Percentiles rank a stretch among this genome's conserved stretches.
Evolutionary conservation across 169 alveolate species (phyloP).

Genomic region (Toxoplasma gondii): DNA sequence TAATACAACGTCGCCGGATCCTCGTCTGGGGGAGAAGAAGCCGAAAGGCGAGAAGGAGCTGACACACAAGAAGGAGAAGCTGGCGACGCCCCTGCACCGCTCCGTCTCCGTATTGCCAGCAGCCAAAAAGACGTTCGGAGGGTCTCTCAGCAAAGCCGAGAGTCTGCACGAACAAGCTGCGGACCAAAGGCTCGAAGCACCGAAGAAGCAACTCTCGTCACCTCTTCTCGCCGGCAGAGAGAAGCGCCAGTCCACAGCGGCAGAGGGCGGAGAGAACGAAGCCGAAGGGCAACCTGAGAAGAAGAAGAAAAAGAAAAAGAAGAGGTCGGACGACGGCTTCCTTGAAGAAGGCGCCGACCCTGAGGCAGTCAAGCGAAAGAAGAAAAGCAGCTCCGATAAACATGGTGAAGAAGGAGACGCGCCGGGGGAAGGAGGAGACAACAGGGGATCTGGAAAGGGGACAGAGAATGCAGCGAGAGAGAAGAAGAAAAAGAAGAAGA

Average conservation of each 20-base stretch:
- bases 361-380: no score
- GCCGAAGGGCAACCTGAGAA: neutral
- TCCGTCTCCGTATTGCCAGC: neutral
- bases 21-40: neutral
- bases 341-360: no score
- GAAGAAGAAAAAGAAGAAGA: neutral
- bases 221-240: neutral
- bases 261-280: neutral
- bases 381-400: no score
- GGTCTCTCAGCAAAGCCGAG: neutral
- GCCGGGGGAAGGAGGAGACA: no score
- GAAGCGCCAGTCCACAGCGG: neutral
- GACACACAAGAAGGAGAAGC: neutral
- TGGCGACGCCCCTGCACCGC: neutral
- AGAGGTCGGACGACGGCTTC: no score
- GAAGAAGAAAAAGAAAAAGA: no score
- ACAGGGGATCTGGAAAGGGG: neutral
- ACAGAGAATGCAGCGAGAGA: neutral
- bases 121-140: neutral
- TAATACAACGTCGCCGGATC: neutral
- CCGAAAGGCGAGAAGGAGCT: no score
- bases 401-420: no score
- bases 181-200: neutral
- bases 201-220: neutral
- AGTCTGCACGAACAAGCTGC: neutral